Conservation (phyloP, 306 rosid species). For the Prosopis cineraria region DNA sequence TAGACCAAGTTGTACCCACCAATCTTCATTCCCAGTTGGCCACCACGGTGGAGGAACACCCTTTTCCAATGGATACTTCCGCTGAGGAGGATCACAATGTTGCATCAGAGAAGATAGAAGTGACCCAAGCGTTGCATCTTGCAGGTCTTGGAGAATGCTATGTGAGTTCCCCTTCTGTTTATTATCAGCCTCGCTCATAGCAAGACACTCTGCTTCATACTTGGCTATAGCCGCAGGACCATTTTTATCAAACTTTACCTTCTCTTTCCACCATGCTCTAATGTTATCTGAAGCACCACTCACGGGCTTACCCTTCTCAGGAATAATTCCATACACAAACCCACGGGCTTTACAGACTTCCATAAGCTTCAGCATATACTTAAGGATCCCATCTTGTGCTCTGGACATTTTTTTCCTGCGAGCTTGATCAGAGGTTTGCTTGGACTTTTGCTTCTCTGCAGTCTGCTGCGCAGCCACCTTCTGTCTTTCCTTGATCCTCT, state of each 20-base stretch:
- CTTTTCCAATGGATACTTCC: slow-evolving; percentile 9
- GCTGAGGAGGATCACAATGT: slow-evolving; percentile 12
- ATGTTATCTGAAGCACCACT: slow-evolving; percentile 10
- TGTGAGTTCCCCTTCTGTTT: neutral
- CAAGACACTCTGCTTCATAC: slow-evolving; percentile 5
- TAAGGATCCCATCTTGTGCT: slow-evolving; percentile 11
- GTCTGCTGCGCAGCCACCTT: neutral
- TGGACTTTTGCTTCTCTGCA: neutral
- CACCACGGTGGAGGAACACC: slow-evolving; percentile 5
- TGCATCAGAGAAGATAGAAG: neutral
- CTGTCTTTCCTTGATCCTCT: slow-evolving; percentile 5
- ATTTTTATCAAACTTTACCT: slow-evolving; percentile 7
- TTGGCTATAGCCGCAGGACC: slow-evolving; percentile 8
- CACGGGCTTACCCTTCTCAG: neutral
- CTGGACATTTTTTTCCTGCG: slow-evolving; percentile 11
- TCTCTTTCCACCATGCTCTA: slow-evolving; percentile 9
- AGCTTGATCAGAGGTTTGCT: neutral
- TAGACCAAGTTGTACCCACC: neutral
- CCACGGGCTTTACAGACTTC: slow-evolving; percentile 5
- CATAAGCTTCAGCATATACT: slow-evolving; percentile 11
- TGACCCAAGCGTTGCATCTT: slow-evolving; percentile 7
- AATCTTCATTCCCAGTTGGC: slow-evolving; percentile 5
- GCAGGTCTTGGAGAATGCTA: slow-evolving; percentile 5
- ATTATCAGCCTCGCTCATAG: neutral
- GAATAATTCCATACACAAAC: slow-evolving; percentile 2